Percentiles rank a stretch among this genome's conserved stretches.
These are phyloP conservation scores for Diddensiella santjacobensis DNA, from an alignment of 805 yeast genomes.

Conservation along the genomic window DNA sequence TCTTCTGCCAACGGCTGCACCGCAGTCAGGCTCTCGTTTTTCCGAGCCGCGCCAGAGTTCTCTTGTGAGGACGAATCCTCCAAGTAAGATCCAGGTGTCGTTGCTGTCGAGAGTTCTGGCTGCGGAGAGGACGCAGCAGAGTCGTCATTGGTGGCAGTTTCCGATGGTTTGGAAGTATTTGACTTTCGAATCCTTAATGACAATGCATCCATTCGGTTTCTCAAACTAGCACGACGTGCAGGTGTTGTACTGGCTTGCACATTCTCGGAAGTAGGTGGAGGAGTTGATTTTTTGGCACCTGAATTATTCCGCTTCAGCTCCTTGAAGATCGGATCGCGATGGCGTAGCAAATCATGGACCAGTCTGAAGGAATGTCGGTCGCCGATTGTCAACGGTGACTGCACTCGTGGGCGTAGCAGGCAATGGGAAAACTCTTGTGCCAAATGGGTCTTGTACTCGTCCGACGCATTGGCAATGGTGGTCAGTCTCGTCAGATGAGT, in stretches of 20 bases:
- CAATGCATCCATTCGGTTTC: slow-evolving; percentile 24
- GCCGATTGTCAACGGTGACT: slow-evolving; percentile 45
- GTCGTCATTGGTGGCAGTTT: not conserved
- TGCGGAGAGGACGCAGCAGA: not conserved
- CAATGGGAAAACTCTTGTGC: slow-evolving; percentile 65
- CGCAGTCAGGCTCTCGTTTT: slow-evolving; percentile 7
- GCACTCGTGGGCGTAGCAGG: slow-evolving; percentile 50
- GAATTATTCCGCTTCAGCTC: slow-evolving; percentile 46
- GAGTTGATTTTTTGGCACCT: slow-evolving; percentile 3
- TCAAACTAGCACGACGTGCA: slow-evolving; percentile 17
- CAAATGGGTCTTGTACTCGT: slow-evolving; percentile 37
- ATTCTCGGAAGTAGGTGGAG: not conserved
- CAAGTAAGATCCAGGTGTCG: not conserved
- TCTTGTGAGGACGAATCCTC: not conserved
- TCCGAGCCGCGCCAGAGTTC: slow-evolving; percentile 4
- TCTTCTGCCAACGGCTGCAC: slow-evolving; percentile 6
- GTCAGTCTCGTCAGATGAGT: slow-evolving; percentile 69
- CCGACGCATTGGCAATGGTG: slow-evolving; percentile 41
- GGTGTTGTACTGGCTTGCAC: no score
- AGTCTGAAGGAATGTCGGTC: slow-evolving; percentile 59
- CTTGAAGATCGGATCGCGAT: slow-evolving; percentile 60
- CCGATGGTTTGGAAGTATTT: not conserved
- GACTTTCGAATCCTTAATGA: slow-evolving; percentile 20
- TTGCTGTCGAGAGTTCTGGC: not conserved
- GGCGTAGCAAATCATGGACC: slow-evolving; percentile 55